Conservation (phyloP, 2,329 filamentous ascomycete species). For the Neopestalotiopsis sp. region DNA sequence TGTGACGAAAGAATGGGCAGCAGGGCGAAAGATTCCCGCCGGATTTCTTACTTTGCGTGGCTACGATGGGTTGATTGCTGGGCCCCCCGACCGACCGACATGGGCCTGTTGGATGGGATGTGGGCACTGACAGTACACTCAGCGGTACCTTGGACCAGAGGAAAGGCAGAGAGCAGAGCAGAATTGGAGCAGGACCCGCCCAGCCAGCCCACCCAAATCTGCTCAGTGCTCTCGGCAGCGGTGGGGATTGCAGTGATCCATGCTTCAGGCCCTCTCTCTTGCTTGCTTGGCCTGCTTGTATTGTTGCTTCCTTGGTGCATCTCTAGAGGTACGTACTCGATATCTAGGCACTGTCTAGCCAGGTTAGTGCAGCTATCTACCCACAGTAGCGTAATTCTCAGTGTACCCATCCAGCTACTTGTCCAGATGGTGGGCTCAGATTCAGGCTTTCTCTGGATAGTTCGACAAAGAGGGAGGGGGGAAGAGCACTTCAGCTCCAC, state of each 20-base stretch:
- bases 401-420: background rate
- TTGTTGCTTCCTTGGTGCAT: no score
- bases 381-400: background rate
- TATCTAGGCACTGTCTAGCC: background rate
- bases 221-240: slow-evolving; percentile 2
- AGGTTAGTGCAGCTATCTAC: background rate
- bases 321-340: background rate
- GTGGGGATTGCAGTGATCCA: background rate
- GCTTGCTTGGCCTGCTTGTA: background rate
- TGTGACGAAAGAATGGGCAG: slow-evolving; percentile 16
- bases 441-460: background rate
- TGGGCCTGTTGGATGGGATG: background rate
- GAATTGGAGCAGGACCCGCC: background rate
- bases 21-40: slow-evolving; percentile 14
- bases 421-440: slow-evolving; percentile 2
- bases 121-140: background rate
- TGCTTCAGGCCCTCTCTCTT: background rate
- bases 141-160: background rate
- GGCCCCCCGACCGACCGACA: background rate
- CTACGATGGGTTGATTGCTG: background rate
- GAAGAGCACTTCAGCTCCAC: background rate
- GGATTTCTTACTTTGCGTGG: slow-evolving; percentile 1
- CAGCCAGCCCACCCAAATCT: background rate
- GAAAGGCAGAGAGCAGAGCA: no score
- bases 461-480: background rate